Percentiles rank a stretch among this genome's conserved stretches.
Conservation (phyloP, 2,329 filamentous ascomycete species). For the Sarocladium kiliense region DNA sequence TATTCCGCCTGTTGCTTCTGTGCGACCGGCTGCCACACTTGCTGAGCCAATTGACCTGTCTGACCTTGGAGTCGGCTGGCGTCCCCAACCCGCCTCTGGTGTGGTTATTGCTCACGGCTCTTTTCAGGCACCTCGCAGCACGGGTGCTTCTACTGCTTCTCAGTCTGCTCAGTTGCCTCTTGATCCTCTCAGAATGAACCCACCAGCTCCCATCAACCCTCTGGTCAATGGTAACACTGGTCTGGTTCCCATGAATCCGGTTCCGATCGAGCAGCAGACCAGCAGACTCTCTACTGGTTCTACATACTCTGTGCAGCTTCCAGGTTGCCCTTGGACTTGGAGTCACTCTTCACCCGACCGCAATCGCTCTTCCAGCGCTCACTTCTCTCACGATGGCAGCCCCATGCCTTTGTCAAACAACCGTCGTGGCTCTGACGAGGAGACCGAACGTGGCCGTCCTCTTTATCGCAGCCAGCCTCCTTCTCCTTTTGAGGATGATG, state of each 20-base stretch:
- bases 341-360: neutral
- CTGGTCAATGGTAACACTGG: neutral
- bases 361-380: no score
- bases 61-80: neutral
- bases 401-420: no score
- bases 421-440: no score
- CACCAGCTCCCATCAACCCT: neutral
- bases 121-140: neutral
- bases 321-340: neutral
- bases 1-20: neutral
- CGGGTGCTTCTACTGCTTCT: neutral
- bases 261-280: neutral
- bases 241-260: neutral
- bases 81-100: neutral
- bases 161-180: neutral
- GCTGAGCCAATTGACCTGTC: neutral
- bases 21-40: neutral
- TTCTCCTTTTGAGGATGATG: no score
- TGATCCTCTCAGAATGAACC: neutral
- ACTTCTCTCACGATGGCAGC: no score
- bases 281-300: neutral
- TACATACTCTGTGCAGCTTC: neutral
- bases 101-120: slow-evolving; percentile 1
- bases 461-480: no score
- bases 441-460: no score